These are phyloP conservation scores for Bruguiera hainesii DNA, from an alignment of 441 rosid genomes.

Conservation along the genomic window DNA sequence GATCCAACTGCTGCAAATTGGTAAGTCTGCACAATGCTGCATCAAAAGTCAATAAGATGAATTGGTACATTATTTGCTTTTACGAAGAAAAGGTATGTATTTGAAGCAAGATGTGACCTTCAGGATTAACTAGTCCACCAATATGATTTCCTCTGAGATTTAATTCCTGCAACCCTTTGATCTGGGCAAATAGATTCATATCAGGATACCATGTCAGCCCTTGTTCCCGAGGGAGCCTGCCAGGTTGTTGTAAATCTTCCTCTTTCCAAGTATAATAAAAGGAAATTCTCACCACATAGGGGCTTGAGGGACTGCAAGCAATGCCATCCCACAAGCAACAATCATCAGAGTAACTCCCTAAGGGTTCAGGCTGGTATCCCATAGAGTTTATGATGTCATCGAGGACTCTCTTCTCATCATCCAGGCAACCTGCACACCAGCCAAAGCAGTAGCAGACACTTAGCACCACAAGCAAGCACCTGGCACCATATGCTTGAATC, in stretches of 20 bases:
- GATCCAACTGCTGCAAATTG: conserved; percentile 9
- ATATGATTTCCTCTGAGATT: not conserved
- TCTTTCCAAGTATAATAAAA: not conserved
- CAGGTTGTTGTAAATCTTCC: not conserved
- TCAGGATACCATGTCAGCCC: conserved; percentile 1
- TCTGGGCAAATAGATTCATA: conserved; percentile 7
- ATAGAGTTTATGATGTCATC: conserved; percentile 7
- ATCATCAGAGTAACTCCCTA: conserved; percentile 6
- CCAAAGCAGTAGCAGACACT: not conserved
- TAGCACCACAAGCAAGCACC: conserved; percentile 3
- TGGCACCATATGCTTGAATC: not conserved
- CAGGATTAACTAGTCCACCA: conserved; percentile 3
- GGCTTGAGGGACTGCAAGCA: not conserved
- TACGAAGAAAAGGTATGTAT: not conserved
- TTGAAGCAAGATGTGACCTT: conserved; percentile 4
- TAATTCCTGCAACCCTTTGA: conserved; percentile 3
- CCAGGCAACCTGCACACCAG: conserved; percentile 8
- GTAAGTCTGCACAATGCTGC: conserved; percentile 9
- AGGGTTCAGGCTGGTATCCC: not conserved
- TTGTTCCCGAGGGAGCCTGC: not conserved
- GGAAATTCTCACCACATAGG: conserved; percentile 1
- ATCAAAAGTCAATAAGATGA: not conserved
- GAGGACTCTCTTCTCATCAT: conserved; percentile 9
- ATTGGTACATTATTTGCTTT: not conserved
- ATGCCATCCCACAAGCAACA: conserved; percentile 14